Evolutionary conservation across 1,139 yeast genomes (phyloP).

Genomic region (Citeromyces hawaiiensis): DNA sequence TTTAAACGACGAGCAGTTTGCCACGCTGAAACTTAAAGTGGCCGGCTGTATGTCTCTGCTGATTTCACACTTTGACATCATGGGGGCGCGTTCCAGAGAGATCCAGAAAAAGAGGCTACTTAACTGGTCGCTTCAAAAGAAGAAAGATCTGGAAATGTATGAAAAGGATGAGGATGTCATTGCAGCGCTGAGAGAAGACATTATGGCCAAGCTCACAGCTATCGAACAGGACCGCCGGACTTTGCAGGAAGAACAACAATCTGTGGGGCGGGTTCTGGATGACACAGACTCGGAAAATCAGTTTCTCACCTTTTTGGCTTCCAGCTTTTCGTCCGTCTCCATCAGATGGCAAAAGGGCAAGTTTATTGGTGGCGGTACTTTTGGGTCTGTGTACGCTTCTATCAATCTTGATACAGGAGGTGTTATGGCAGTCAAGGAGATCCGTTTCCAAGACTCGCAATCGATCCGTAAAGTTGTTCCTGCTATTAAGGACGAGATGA

Average conservation of each 20-base stretch:
- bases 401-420: conserved; percentile 92
- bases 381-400: conserved; percentile 90
- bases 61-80: conserved; percentile 91
- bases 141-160: conserved; percentile 33
- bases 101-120: conserved; percentile 32
- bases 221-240: conserved; percentile 44
- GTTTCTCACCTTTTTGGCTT: conserved; percentile 73
- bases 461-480: conserved; percentile 79
- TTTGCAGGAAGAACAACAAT: conserved; percentile 35
- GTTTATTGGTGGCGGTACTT: conserved; percentile 90
- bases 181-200: conserved; percentile 41
- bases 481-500: conserved; percentile 90
- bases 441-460: conserved; percentile 80
- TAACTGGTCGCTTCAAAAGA: conserved; percentile 31
- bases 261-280: conserved; percentile 83
- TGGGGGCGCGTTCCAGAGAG: conserved; percentile 95
- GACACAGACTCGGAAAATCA: conserved; percentile 81
- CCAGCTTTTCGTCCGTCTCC: conserved; percentile 81
- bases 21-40: conserved; percentile 62
- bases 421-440: conserved; percentile 93
- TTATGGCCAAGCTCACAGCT: conserved; percentile 42
- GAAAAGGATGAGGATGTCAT: conserved; percentile 45
- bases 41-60: conserved; percentile 91
- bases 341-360: conserved; percentile 97
- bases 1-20: conserved; percentile 65